Evolutionary conservation across 1,284 basidiomycete genomes (phyloP).

Genomic region (Cerrena zonata): DNA sequence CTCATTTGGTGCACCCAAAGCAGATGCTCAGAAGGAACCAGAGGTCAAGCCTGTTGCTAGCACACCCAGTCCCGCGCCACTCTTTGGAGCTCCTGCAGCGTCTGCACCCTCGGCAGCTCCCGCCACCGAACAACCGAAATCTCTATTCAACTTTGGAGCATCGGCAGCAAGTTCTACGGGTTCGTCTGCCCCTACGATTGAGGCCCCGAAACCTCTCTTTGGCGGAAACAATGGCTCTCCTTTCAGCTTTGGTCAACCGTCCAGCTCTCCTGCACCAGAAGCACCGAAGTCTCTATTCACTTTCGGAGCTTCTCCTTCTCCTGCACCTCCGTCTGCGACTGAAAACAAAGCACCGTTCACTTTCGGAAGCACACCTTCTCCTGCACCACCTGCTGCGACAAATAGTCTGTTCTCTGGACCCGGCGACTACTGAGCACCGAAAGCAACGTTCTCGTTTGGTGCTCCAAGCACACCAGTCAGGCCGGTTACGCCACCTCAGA

Average conservation of each 20-base stretch:
- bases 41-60: conserved; percentile 10
- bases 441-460: conserved; percentile 24
- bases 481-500: conserved; percentile 24
- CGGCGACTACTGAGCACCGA: conserved; percentile 16
- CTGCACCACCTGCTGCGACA: conserved; percentile 10
- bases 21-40: conserved; percentile 10
- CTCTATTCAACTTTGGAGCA: conserved; percentile 20
- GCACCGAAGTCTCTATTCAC: conserved; percentile 22
- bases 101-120: conserved; percentile 13
- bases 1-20: conserved; percentile 7
- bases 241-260: conserved; percentile 21
- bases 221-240: conserved; percentile 14
- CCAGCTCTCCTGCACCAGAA: conserved; percentile 13
- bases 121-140: conserved; percentile 18
- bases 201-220: conserved; percentile 26
- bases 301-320: conserved; percentile 20
- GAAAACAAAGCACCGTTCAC: conserved; percentile 19
- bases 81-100: conserved; percentile 10
- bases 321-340: conserved; percentile 9
- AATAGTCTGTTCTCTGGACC: neutral
- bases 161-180: too few species aligned
- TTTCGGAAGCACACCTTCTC: conserved; percentile 8
- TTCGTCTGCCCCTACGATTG: conserved; percentile 14
- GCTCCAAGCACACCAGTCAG: conserved; percentile 10
- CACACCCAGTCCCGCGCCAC: conserved; percentile 11